Evolutionary conservation across 2,329 filamentous ascomycete genomes (phyloP), one percentile per base, ranked within the genome.

Genomic region (Sporothrix brasiliensis): DNA sequence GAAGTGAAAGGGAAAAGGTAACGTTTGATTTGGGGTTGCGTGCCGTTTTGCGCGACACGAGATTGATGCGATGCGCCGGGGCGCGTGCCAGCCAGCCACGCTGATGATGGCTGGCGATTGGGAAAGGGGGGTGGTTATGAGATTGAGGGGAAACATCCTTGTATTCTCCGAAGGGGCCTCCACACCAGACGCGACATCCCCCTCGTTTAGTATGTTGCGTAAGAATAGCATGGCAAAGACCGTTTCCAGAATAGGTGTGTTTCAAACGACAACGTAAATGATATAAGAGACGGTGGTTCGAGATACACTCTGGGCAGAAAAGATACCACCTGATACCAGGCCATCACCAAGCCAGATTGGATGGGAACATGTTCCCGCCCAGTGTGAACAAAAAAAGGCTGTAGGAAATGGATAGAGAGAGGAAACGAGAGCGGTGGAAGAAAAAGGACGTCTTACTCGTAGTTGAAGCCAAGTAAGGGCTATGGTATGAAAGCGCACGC

Each of bases 401-500:
- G 34, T 9, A 16, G 34, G 30, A 67, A 54, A 54, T 10, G 47
- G 16, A 53, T 30, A 16, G 69, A 63, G 53, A 47, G 14, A 67
- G 61, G 6, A 47, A 61, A 34, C 34, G 34, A 34, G 34, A 1
- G 34, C 7, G 34, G 3, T 9, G 6, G 34, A 34, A 34, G 4
- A n/a, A 47, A 70, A 68, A 61, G 19, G 19, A 70, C 67, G 68
- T 65, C 75, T 73, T 67, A 74, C 72, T 63, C 76, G 74, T 30
- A 78, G 73, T 49, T 78, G 75, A 50, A 80, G 72, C 83, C 83
- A 85, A 47, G 77, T 76, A 58, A 76, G 76, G 11, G 83, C 79
- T 74, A 85, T 82, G 34, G 79, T 74, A 68, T 75, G 73, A 67
- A 85, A 72, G 72, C 76, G 79, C 71, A 75, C 72, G 67, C 76